Base-by-base conservation (phyloP, 257 asterid species). In the Mentha longifolia region DNA sequence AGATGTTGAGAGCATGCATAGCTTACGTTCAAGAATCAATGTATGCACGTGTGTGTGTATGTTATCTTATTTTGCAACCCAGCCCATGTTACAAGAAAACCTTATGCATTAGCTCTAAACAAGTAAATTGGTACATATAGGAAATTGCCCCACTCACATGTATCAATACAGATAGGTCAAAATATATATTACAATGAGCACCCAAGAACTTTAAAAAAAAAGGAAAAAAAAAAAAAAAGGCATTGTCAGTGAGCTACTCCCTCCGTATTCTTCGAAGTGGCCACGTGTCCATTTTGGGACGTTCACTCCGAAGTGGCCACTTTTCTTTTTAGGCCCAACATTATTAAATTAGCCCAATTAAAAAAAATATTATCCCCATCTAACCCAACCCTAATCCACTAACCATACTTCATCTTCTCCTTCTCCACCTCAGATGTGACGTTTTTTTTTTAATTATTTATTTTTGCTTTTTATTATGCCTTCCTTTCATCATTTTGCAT, bases 241-340 rank as follows among this genome's bases (percentile, higher is more conserved):
- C 58, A 65, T 64, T 56, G 45, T 9, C 71, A 43, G 25, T 35
- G 52, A 72, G 72, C 13, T 57, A n/a, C n/a, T n/a, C n/a, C n/a
- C n/a, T n/a, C n/a, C n/a, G n/a, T n/a, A n/a, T n/a, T n/a, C n/a
- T n/a, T n/a, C n/a, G n/a, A n/a, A n/a, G n/a, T n/a, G n/a, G n/a
- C n/a, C n/a, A n/a, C n/a, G n/a, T n/a, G n/a, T n/a, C n/a, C n/a
- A n/a, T n/a, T n/a, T n/a, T n/a, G n/a, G n/a, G n/a, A n/a, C n/a
- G n/a, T n/a, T n/a, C n/a, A n/a, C n/a, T n/a, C n/a, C n/a, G n/a
- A n/a, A n/a, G n/a, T n/a, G n/a, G n/a, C n/a, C n/a, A n/a, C n/a
- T n/a, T n/a, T n/a, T n/a, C n/a, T n/a, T n/a, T n/a, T n/a, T n/a
- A n/a, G n/a, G n/a, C n/a, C n/a, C n/a, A n/a, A n/a, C n/a, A n/a